Conservation (phyloP, 495 filamentous ascomycete genomes). For the Podospora conica region DNA sequence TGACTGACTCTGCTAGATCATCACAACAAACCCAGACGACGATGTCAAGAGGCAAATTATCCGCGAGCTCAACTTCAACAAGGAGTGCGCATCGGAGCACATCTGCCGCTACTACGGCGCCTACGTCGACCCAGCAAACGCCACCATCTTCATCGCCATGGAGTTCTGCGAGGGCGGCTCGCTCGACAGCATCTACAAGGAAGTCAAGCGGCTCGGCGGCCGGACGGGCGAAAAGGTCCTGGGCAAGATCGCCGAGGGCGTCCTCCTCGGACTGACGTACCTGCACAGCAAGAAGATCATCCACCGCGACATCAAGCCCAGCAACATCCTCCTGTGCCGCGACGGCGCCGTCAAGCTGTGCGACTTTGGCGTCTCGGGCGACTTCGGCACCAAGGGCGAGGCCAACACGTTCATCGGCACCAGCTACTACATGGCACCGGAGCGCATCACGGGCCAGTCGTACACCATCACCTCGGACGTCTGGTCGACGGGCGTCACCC, state of each 20-base stretch:
- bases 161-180: constrained; percentile 97
- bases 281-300: constrained; percentile 97
- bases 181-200: constrained; percentile 91
- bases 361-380: constrained; percentile 95
- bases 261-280: constrained; percentile 90
- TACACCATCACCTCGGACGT: constrained; percentile 99
- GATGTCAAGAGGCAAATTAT: constrained; percentile 97
- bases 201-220: constrained; percentile 90
- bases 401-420: constrained; percentile 99
- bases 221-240: constrained; percentile 95
- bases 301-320: constrained; percentile 97
- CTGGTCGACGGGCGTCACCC: constrained; percentile 92
- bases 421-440: constrained; percentile 98
- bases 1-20: constrained; percentile 58
- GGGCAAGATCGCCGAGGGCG: constrained; percentile 95
- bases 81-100: constrained; percentile 85
- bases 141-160: constrained; percentile 97
- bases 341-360: constrained; percentile 94
- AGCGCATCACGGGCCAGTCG: constrained; percentile 92
- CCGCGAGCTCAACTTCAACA: constrained; percentile 94
- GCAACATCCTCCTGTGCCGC: constrained; percentile 90
- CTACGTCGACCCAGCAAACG: constrained; percentile 85
- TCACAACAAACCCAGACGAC: constrained; percentile 94
- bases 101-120: constrained; percentile 97
- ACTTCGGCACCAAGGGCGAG: constrained; percentile 97